These are phyloP conservation scores for Penicillium robsamsonii DNA, from an alignment of 495 filamentous ascomycete genomes.

Conservation along the genomic window DNA sequence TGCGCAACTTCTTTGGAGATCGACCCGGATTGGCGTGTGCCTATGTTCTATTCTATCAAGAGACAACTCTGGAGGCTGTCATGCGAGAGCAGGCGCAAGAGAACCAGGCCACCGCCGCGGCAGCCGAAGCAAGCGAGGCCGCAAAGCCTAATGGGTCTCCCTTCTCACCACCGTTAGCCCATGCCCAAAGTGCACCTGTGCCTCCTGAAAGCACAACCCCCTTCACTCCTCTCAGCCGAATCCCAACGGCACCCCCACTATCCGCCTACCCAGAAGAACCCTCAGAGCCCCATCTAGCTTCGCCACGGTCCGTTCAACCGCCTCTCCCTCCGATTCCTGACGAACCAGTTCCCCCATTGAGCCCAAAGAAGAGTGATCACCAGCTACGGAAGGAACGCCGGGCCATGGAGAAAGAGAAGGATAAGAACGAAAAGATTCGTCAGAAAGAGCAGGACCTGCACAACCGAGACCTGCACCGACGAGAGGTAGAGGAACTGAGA, in stretches of 20 bases:
- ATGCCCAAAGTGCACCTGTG: conserved; percentile 43
- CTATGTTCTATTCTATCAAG: conserved; percentile 97
- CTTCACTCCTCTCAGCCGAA: conserved; percentile 55
- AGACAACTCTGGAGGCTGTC: conserved; percentile 88
- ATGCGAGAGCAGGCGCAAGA: conserved; percentile 80
- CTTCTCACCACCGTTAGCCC: conserved; percentile 30
- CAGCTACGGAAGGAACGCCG: conserved; percentile 58
- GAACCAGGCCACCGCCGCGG: conserved; percentile 54
- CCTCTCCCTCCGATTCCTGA: conserved; percentile 44
- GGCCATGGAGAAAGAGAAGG: conserved; percentile 64
- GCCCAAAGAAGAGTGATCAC: conserved; percentile 45
- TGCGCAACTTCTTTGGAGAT: conserved; percentile 97
- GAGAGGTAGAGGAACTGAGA: conserved; percentile 58
- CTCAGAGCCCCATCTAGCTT: conserved; percentile 24
- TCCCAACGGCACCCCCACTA: conserved; percentile 58
- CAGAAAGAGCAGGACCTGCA: conserved; percentile 60
- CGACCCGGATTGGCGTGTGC: conserved; percentile 88
- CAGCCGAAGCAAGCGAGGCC: conserved; percentile 55
- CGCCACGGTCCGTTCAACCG: conserved; percentile 21
- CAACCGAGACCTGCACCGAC: conserved; percentile 46
- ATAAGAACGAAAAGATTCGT: conserved; percentile 62
- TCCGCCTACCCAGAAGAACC: conserved; percentile 34
- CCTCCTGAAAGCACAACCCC: conserved; percentile 49
- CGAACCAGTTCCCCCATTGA: conserved; percentile 27
- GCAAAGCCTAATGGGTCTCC: conserved; percentile 45